Evolutionary conservation across 2,329 filamentous ascomycete genomes (phyloP), one percentile per base, ranked within the genome.

Genomic region (Penicillium sp.): DNA sequence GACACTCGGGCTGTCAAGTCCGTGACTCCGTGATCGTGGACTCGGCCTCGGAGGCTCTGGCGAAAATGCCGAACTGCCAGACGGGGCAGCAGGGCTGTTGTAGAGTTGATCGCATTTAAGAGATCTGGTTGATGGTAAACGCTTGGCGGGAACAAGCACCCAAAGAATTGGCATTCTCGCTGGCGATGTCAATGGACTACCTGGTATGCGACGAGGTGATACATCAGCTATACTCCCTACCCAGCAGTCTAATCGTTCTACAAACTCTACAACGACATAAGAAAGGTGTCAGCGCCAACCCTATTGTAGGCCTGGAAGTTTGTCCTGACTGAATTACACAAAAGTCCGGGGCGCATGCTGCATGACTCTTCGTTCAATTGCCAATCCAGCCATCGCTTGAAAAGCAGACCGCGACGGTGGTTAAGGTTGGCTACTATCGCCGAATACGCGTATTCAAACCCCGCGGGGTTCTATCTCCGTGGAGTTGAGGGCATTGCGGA

Each of bases 281-380:
- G 31, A 31, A 31, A 31, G 2, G 6, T 43, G 5, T 22, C n/a
- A 24, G 43, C 22, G 9, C 43, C 22, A 27, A 31, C 43, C 22
- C 10, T 16, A 19, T 24, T 31, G 31, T 31, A 31, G 31, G 9
- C 16, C 37, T n/a, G 16, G n/a, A 40, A 40, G n/a, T 18, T 11
- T 14, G 1, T 24, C n/a, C 43, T 46, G 22, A 31, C 10, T 16
- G 9, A 46, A 27, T n/a, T 22, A 46, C 22, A 16, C 35, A 22
- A n/a, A 50, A 18, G 49, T n/a, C 49, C 35, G 49, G 35, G 49
- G 49, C 49, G 49, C 49, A 50, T 50, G 27, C 46, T 44, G 41
- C 41, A 56, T 36, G 31, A 40, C 35, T 46, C 13, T 37, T 24
- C 46, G 36, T 24, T 27, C 10, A 16, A 37, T 33, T 56, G 41